phyloP scores from a whole-genome alignment of 129 eudicot species.

The Solidago caesia region DNA sequence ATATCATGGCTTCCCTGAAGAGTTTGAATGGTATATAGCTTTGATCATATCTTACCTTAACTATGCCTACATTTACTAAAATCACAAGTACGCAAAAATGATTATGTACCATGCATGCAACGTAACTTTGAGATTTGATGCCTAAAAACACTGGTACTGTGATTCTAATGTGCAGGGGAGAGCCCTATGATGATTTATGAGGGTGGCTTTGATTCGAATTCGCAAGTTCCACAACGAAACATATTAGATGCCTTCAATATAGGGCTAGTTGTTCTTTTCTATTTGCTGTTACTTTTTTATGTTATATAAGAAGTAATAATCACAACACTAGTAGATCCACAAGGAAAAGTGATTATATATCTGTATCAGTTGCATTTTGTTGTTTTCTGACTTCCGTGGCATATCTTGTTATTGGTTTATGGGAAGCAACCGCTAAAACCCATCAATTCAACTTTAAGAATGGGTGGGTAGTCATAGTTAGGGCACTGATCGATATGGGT shows the following conservation, averaged over 20 bases:
- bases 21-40: no score
- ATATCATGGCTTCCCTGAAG: no score
- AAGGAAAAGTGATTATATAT: conserved; percentile 31
- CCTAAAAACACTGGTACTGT: no score
- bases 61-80: no score
- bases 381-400: conserved; percentile 35
- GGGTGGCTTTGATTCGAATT: conserved; percentile 22
- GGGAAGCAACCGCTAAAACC: conserved; percentile 23
- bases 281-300: conserved; percentile 29
- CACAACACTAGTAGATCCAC: background rate
- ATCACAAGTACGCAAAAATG: no score
- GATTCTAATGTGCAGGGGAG: conserved; percentile 29
- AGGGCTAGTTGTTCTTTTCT: conserved; percentile 29
- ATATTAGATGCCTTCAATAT: conserved; percentile 35
- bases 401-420: conserved; percentile 37
- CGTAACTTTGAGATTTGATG: no score
- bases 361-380: conserved; percentile 31
- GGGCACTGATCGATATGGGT: conserved; percentile 43
- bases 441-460: background rate
- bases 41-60: no score
- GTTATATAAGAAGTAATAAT: conserved; percentile 21
- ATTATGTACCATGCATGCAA: no score
- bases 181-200: conserved; percentile 26
- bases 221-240: conserved; percentile 29
- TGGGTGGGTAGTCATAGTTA: conserved; percentile 32